Conservation (phyloP, 2,329 filamentous ascomycete genomes). For the Albifimbria verrucaria region DNA sequence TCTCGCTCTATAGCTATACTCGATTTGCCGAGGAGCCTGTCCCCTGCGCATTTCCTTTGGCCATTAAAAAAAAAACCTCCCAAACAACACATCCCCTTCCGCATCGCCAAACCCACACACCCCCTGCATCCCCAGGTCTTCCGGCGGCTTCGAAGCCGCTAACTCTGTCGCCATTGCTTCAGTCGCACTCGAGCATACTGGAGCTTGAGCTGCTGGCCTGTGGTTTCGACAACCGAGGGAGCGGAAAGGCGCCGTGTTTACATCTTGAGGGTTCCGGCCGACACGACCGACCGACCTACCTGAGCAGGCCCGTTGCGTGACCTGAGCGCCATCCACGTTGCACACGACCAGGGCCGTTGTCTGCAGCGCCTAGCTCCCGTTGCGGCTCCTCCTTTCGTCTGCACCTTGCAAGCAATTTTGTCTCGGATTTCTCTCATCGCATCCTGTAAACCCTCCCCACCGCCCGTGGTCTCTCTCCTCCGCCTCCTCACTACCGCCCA, state of each 20-base stretch:
- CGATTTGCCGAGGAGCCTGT: no score
- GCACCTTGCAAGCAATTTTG: no score
- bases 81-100: slow-evolving; percentile 3
- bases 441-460: no score
- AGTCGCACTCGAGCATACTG: neutral
- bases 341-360: neutral
- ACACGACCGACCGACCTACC: neutral
- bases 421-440: neutral
- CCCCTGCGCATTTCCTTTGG: no score
- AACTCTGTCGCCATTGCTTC: neutral
- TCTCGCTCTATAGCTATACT: no score
- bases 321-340: neutral
- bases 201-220: no score
- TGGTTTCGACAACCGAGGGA: no score
- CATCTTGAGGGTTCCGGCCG: no score
- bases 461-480: no score
- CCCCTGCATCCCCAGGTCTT: neutral
- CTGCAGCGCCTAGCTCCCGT: neutral
- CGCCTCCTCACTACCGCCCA: neutral
- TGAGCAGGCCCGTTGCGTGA: neutral
- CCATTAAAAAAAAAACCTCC: neutral
- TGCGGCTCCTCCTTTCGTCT: neutral
- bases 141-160: neutral
- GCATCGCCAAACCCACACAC: neutral
- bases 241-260: no score